A percentile compares a stretch with the other conserved stretches of the same genome.
Evolutionary conservation across 2,329 filamentous ascomycete species (phyloP).

Genomic region (Paramyrothecium roridum): DNA sequence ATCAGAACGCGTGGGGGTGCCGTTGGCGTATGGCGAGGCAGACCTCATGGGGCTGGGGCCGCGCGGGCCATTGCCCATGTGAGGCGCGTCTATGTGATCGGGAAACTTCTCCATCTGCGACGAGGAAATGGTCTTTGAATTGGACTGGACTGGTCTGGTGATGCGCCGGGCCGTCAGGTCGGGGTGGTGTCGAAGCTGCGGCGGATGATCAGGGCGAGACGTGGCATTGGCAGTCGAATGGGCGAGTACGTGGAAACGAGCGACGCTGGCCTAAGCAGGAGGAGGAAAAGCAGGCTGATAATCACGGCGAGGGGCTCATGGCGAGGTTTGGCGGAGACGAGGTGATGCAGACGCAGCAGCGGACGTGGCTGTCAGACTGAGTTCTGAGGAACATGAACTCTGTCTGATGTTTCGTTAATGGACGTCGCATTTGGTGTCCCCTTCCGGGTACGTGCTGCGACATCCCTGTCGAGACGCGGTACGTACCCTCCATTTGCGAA

Average conservation of each 20-base stretch:
- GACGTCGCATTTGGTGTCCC: background rate
- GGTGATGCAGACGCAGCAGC: background rate
- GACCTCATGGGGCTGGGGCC: slow-evolving; percentile 21
- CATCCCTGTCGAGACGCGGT: background rate
- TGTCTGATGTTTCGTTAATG: background rate
- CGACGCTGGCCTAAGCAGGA: background rate
- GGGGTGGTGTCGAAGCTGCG: background rate
- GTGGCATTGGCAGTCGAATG: background rate
- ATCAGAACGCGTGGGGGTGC: slow-evolving; percentile 20
- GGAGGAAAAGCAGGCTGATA: background rate
- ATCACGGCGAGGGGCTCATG: background rate
- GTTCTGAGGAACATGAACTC: background rate
- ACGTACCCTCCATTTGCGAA: background rate
- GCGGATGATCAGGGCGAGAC: background rate
- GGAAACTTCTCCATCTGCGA: slow-evolving; percentile 54
- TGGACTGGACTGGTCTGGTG: background rate
- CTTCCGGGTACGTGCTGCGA: background rate
- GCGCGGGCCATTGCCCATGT: slow-evolving; percentile 21
- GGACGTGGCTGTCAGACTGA: background rate
- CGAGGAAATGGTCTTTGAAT: slow-evolving; percentile 2
- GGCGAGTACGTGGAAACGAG: slow-evolving; percentile 1
- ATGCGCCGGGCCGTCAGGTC: background rate
- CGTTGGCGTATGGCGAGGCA: slow-evolving; percentile 22
- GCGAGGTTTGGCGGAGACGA: background rate
- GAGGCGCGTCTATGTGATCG: slow-evolving; percentile 45